Evolutionary conservation across 441 rosid species (phyloP).

Genomic region (Adansonia grandidieri): DNA sequence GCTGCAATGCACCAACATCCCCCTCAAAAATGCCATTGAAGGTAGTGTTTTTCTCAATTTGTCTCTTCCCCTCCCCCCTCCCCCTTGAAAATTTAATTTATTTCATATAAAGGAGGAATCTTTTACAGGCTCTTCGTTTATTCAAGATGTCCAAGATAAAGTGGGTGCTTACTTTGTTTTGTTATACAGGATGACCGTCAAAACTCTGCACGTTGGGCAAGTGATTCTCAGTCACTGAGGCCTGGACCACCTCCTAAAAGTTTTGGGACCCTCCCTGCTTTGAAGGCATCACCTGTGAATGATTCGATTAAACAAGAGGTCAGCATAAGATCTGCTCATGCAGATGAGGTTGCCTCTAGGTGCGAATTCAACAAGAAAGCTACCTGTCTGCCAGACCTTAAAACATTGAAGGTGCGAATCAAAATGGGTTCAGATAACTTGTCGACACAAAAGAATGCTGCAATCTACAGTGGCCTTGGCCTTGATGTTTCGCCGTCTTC

Average conservation of each 20-base stretch:
- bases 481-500: constrained; percentile 91
- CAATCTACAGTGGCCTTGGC: constrained; percentile 93
- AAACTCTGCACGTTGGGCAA: constrained; percentile 43
- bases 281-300: constrained; percentile 43
- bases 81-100: not conserved
- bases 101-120: not conserved
- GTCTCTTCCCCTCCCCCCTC: not conserved
- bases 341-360: constrained; percentile 46
- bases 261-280: constrained; percentile 39
- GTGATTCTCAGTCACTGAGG: constrained; percentile 45
- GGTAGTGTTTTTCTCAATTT: constrained; percentile 46
- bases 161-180: constrained; percentile 31
- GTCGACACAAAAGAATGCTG: constrained; percentile 72
- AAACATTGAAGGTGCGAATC: constrained; percentile 77
- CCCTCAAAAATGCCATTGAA: constrained; percentile 60
- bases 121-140: constrained; percentile 23
- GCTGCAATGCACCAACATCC: constrained; percentile 51
- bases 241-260: constrained; percentile 45
- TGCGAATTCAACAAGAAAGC: constrained; percentile 56
- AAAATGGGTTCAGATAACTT: constrained; percentile 85
- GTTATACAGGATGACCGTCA: constrained; percentile 51
- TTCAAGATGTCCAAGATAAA: constrained; percentile 22
- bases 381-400: constrained; percentile 59
- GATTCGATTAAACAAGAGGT: constrained; percentile 55
- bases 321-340: constrained; percentile 43